These are phyloP conservation scores for Solanum habrochaites DNA, from an alignment of 257 asterid species.

Conservation along the genomic window DNA sequence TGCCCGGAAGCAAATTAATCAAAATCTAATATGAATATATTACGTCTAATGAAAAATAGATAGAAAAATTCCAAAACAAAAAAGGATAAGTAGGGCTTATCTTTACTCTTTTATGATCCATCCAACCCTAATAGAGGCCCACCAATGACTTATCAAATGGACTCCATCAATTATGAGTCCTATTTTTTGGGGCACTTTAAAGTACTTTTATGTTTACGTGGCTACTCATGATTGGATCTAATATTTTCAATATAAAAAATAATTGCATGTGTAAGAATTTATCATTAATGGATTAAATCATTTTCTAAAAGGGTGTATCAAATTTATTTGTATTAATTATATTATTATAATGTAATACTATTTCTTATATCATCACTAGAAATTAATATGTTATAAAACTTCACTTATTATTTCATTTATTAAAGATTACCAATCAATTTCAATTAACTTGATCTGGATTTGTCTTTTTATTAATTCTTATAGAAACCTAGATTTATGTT, in stretches of 20 bases:
- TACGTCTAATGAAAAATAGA: not conserved
- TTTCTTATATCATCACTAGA: not conserved
- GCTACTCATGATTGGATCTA: not conserved
- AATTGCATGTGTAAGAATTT: too few relatives aligned
- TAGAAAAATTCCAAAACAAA: not conserved
- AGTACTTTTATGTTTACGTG: not conserved
- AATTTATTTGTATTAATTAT: not conserved
- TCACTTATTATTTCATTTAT: not conserved
- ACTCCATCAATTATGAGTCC: not conserved
- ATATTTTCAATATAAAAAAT: not conserved
- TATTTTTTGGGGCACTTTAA: not conserved
- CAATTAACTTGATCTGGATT: not conserved
- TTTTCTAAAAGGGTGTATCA: not conserved
- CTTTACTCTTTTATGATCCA: not conserved
- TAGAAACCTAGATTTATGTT: not conserved
- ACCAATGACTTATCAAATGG: constrained; percentile 16
- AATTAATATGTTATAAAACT: not conserved
- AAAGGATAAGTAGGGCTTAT: not conserved
- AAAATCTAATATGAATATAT: rapidly evolving
- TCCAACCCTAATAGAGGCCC: constrained; percentile 1
- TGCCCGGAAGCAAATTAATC: too few relatives aligned
- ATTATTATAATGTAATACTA: not conserved
- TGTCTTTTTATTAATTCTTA: not conserved
- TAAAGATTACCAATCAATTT: not conserved
- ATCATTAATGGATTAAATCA: not conserved